A percentile compares a stretch with the other conserved stretches of the same genome.
phyloP scores from a whole-genome alignment of 2,329 filamentous ascomycete genomes.

The Pseudogymnoascus sp. region DNA sequence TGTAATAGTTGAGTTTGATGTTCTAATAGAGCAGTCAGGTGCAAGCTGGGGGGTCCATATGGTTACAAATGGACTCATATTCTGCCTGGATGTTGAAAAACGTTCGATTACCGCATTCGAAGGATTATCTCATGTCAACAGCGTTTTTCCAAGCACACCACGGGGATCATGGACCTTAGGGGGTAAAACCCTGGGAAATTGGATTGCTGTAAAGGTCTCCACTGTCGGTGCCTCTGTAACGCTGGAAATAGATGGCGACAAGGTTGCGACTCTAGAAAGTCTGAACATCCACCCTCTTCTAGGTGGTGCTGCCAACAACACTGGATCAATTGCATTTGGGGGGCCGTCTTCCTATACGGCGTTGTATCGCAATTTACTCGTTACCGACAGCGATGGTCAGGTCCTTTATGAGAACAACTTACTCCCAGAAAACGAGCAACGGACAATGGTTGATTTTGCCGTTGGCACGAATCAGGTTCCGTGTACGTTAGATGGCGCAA shows the following conservation, averaged over 20 bases:
- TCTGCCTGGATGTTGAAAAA: conserved; percentile 16
- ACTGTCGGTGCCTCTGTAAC: conserved; percentile 11
- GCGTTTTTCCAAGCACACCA: conserved; percentile 18
- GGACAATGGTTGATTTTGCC: conserved; percentile 18
- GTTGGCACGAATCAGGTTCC: conserved; percentile 20
- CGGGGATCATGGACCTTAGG: conserved; percentile 15
- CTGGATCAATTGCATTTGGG: conserved; percentile 21
- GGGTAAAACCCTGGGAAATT: conserved; percentile 11
- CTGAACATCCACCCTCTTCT: conserved; percentile 18
- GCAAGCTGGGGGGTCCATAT: conserved; percentile 22
- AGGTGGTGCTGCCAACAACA: conserved; percentile 19
- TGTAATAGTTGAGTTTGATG: conserved; percentile 16
- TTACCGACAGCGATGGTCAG: conserved; percentile 11
- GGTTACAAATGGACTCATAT: conserved; percentile 22
- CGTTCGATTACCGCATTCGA: conserved; percentile 17
- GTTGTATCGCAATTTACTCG: conserved; percentile 14
- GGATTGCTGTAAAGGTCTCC: conserved; percentile 14
- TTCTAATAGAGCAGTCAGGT: conserved; percentile 18
- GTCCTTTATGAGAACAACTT: conserved; percentile 17
- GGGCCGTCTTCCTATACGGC: conserved; percentile 16
- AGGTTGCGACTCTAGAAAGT: conserved; percentile 11
- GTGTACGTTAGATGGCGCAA: conserved; percentile 13
- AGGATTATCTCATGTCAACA: conserved; percentile 17
- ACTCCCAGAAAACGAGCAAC: conserved; percentile 12
- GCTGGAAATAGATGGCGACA: conserved; percentile 12